Evolutionary conservation across 2,329 filamentous ascomycete species (phyloP), one percentile per base, ranked within the genome.

Genomic region (Lecanosticta acicola): DNA sequence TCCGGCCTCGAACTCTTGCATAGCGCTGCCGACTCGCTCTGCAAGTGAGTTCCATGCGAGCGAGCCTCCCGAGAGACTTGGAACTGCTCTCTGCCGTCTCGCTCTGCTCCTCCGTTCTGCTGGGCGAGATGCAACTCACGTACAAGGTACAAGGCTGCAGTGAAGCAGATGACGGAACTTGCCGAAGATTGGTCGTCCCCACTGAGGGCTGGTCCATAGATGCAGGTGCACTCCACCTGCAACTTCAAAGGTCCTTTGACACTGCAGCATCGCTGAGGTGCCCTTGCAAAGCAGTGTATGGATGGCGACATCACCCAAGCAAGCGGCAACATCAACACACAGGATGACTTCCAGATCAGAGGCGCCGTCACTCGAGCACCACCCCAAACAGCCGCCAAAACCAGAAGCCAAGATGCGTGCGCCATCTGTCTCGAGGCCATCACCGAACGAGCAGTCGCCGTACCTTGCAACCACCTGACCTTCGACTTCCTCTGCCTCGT

Each of bases 401-500:
- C 21, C 39, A 51, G 43, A 33, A 18, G 37, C 20, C 51, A 35
- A 39, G 70, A 76, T 52, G 80, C 76, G 60, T 96, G 90, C 66
- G 87, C 94, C 53, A 93, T 97, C 66, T 97, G 90, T 66, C 80
- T 96, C 50, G 85, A 91, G 46, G 62, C 70, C 43, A 74, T 95
- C 59, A 79, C 80, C 8, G 86, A 93, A 58, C 70, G 79, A 42
- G 88, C 85, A 52, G 73, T 83, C 41, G 79, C 86, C 5, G 70
- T 77, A 16, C 89, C 90, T 5, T 97, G 90, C 71, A 76, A 79
- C 34, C 90, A 97, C 70, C 69, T 73, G 46, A 80, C 82, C 56
- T 95, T 94, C 64, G 89, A 96, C 71, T 94, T 89, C 61, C 66
- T 87, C 10, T 97, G 90, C 65, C 77, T 95, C 4, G 69, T 83